Evolutionary conservation across 2,329 filamentous ascomycete species (phyloP), one percentile per base, ranked within the genome.

Genomic region (Lachnellula hyalina): DNA sequence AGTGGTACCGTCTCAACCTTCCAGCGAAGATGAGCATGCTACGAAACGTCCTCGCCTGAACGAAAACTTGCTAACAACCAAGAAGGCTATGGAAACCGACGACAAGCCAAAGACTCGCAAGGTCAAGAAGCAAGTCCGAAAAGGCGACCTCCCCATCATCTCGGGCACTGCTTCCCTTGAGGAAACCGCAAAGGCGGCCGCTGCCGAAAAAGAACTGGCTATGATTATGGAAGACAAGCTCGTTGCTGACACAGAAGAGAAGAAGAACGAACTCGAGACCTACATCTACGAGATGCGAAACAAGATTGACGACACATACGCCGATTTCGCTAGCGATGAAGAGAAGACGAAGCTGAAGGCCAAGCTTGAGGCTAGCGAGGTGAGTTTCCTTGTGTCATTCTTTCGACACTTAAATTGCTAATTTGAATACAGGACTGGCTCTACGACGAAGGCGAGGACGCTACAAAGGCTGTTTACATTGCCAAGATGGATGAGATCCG

Each of bases 141-240:
- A 96, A 81, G 94, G 94, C 63, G 93, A 97, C 64, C 81, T 99
- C 53, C 90, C 92, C 59, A 87, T 99, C 63, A 85, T 89, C 55
- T 82, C 89, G 58, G 92, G 86, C 62, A 96, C 91, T 47, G 83
- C 87, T 48, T 87, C 90, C 38, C 80, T 96, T 54, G 91, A 96
- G 59, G 73, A 82, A 49, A 65, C 78, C 15, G 71, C 77, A 69
- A 93, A 89, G 79, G 76, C 84, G 58, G 68, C 77, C n/a, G 78
- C 85, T 62, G 74, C 80, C 49, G 94, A 99, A 81, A 86, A 86
- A 73, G 94, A 99, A 77, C 81, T 85, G 63, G 72, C 85, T 66
- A 97, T 99, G 94, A 84, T 91, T 65, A 93, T 96, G 84, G 91
- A 96, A 75, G 94, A 99, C 78, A 99, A 97, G 83, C 86, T 97